A percentile compares a stretch with the other conserved stretches of the same genome.
phyloP scores from a whole-genome alignment of 768 basidiomycete genomes.

The Leccinum ochraceum region DNA sequence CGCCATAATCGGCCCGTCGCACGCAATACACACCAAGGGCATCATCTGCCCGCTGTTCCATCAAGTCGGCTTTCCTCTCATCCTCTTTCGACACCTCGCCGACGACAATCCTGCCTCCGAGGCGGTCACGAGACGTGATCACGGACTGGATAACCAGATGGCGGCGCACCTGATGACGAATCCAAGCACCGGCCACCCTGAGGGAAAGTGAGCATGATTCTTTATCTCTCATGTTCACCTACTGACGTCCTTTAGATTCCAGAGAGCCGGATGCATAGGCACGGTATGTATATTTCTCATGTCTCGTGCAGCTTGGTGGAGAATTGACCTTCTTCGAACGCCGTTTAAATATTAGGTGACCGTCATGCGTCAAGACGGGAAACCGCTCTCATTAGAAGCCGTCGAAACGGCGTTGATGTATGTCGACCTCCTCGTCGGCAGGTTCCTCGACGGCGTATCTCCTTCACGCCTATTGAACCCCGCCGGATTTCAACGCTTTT shows the following conservation, averaged over 20 bases:
- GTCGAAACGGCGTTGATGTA: constrained; percentile 35
- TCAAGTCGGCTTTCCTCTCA: constrained; percentile 31
- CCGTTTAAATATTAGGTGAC: constrained; percentile 1
- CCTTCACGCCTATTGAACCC: constrained; percentile 20
- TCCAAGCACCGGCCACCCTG: constrained; percentile 29
- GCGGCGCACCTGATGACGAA: constrained; percentile 33
- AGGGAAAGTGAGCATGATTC: constrained; percentile 15
- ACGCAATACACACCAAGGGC: constrained; percentile 28
- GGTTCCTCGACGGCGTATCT: constrained; percentile 26
- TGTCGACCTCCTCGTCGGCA: constrained; percentile 32
- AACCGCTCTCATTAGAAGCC: constrained; percentile 26
- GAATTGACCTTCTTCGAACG: neutral
- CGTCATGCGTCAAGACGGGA: constrained; percentile 28
- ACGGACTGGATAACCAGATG: constrained; percentile 31
- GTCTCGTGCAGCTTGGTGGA: no score
- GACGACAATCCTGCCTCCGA: constrained; percentile 13
- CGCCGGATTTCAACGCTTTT: constrained; percentile 27
- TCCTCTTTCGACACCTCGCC: constrained; percentile 29
- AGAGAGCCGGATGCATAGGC: constrained; percentile 27
- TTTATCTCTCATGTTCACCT: neutral
- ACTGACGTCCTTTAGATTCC: constrained; percentile 20
- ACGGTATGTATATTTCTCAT: constrained; percentile 17
- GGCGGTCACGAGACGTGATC: constrained; percentile 20
- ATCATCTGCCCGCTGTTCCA: constrained; percentile 28
- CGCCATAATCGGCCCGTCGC: constrained; percentile 22